phyloP scores from a whole-genome alignment of 495 filamentous ascomycete species.

The Hypoxylon lienhwacheense region DNA sequence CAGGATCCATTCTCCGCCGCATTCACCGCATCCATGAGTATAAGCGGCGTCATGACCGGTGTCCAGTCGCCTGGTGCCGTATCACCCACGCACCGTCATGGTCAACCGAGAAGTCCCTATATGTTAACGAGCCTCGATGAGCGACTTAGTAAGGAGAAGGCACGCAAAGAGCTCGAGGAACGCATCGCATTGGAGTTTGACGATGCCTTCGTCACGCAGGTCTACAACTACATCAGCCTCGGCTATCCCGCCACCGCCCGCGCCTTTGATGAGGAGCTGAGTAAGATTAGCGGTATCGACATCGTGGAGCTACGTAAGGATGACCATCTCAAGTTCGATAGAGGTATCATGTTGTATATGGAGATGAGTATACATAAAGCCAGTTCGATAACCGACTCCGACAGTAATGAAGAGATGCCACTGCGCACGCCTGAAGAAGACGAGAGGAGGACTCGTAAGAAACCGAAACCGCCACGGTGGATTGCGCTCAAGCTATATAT shows the following conservation, averaged over 20 bases:
- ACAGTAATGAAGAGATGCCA: slow-evolving; percentile 39
- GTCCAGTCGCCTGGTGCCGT: slow-evolving; percentile 18
- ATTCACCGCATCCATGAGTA: slow-evolving; percentile 36
- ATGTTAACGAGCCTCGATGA: slow-evolving; percentile 55
- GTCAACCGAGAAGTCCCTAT: slow-evolving; percentile 46
- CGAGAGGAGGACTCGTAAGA: slow-evolving; percentile 41
- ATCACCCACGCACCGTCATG: slow-evolving; percentile 28
- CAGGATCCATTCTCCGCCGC: slow-evolving; percentile 45
- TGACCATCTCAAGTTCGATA: slow-evolving; percentile 64
- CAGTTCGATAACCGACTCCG: slow-evolving; percentile 30
- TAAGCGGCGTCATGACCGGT: slow-evolving; percentile 24
- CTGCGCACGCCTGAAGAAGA: slow-evolving; percentile 42
- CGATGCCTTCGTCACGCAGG: slow-evolving; percentile 87
- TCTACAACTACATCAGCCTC: slow-evolving; percentile 93
- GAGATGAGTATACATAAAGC: slow-evolving; percentile 43
- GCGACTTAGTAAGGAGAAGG: slow-evolving; percentile 51
- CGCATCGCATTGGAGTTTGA: slow-evolving; percentile 67
- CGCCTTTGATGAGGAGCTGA: slow-evolving; percentile 78
- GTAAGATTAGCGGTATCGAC: slow-evolving; percentile 70
- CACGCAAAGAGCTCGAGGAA: slow-evolving; percentile 52
- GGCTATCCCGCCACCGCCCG: slow-evolving; percentile 84
- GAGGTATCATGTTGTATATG: slow-evolving; percentile 68
- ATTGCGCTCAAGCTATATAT: slow-evolving; percentile 79
- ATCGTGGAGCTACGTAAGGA: slow-evolving; percentile 68
- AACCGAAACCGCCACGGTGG: slow-evolving; percentile 67